Evolutionary conservation across 306 rosid species (phyloP), one percentile per base, ranked within the genome.

Genomic region (Cicer chorassanicum): DNA sequence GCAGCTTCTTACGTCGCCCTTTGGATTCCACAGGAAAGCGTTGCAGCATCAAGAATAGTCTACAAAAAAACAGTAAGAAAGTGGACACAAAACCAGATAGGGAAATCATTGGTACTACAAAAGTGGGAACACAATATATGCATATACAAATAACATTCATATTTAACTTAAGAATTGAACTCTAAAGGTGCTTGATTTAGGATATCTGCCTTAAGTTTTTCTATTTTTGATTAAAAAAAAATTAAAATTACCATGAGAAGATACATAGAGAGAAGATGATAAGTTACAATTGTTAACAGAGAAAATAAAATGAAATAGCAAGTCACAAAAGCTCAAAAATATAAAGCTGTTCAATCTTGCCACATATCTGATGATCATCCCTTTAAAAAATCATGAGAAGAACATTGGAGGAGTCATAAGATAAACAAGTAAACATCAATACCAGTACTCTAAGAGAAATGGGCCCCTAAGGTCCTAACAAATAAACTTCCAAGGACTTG

Each of bases 21-120:
- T 88, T 92, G 76, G 96, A 92, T 82, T 92, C 98, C 49, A 92
- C 92, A 56, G 98, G 98, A 74, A 92, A 92, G 61, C 96, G 91
- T 79, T 88, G 98, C 77, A 92, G 84, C 98, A 92, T 92, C 84
- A 92, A 86, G 86, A 93, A 93, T 70, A 93, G 89, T 78, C 98
- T 93, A 80, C 73, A 74, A 87, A 61, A 61, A 76, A 40, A 75
- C 21, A 75, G 68, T 57, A 64, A 72, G 56, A 41, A 39, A 62
- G 49, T 40, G 56, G 14, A 71, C 6, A 6, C 41, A 59, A 60
- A 75, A 63, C 50, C 48, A 67, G 71, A 67, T 11, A 51, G 49
- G 54, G 29, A n/a, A 78, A 61, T 21, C 5, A 70, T 68, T 49
- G n/a, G 49, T 24, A 70, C 10, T 39, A 18, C 53, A 75, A 9